Conservation (phyloP, 305 asterid genomes). For the Fraxinus latifolia region DNA sequence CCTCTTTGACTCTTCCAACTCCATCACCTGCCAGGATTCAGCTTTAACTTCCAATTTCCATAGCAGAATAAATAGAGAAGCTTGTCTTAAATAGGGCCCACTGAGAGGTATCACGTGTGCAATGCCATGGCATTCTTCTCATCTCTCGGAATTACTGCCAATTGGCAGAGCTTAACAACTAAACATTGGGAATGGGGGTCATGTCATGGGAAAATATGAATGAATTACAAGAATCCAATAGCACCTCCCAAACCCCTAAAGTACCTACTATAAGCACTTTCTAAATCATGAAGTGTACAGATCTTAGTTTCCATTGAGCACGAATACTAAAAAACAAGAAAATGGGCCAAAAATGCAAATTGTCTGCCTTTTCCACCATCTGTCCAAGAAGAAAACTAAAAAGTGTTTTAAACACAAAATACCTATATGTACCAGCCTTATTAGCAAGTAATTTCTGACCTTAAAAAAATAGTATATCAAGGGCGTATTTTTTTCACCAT, state of each 20-base stretch:
- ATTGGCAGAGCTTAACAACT: background rate
- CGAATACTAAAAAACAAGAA: background rate
- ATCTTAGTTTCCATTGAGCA: background rate
- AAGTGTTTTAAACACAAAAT: background rate
- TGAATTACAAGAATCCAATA: background rate
- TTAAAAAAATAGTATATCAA: background rate
- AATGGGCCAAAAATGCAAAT: background rate
- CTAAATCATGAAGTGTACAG: background rate
- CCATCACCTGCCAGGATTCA: conserved; percentile 63
- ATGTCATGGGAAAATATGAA: background rate
- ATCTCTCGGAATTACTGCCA: conserved; percentile 8
- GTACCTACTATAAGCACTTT: background rate
- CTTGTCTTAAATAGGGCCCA: conserved; percentile 8
- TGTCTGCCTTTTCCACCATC: background rate
- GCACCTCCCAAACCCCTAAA: background rate
- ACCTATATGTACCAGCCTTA: background rate
- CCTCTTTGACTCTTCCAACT: conserved; percentile 52
- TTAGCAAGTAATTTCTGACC: conserved; percentile 6
- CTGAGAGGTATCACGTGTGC: conserved; percentile 2
- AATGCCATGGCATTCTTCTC: conserved; percentile 11
- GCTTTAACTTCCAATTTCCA: conserved; percentile 39
- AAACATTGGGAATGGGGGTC: background rate
- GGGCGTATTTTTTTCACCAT: background rate
- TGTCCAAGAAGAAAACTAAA: background rate
- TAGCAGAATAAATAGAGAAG: conserved; percentile 38